A percentile compares a stretch with the other conserved stretches of the same genome.
Evolutionary conservation across 2,329 filamentous ascomycete species (phyloP).

Genomic region (Penicillium sp.): DNA sequence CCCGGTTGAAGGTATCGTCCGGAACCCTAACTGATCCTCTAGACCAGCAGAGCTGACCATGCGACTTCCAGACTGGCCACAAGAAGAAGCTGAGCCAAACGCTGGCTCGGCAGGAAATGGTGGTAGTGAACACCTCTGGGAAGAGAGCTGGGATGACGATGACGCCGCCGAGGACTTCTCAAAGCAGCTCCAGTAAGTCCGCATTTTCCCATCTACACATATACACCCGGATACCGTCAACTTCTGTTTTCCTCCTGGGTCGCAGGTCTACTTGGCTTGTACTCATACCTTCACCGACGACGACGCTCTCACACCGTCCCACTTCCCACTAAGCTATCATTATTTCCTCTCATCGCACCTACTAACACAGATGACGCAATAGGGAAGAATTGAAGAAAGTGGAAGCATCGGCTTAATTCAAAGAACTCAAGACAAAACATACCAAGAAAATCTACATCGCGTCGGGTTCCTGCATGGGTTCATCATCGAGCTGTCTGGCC

Average conservation of each 20-base stretch:
- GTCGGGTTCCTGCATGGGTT: conserved; percentile 4
- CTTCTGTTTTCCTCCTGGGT: no score
- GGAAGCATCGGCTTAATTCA: conserved; percentile 63
- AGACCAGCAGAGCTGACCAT: conserved; percentile 5
- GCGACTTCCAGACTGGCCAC: conserved; percentile 71
- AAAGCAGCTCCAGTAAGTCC: conserved; percentile 78
- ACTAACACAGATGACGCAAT: conserved; percentile 7
- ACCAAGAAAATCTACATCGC: not conserved
- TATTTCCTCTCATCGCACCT: not conserved
- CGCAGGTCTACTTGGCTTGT: not conserved
- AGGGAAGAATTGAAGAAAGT: conserved; percentile 87
- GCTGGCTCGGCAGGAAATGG: conserved; percentile 45
- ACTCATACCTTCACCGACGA: not conserved
- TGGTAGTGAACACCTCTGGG: conserved; percentile 82
- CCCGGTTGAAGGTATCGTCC: conserved; percentile 73
- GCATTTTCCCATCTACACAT: not conserved
- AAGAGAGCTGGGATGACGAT: conserved; percentile 99
- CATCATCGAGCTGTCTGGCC: conserved; percentile 10
- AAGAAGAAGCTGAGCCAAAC: conserved; percentile 78
- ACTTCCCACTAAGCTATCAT: not conserved
- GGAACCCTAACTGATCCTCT: not conserved
- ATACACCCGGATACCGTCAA: not conserved
- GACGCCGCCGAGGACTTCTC: conserved; percentile 97
- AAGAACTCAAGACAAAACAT: conserved; percentile 13
- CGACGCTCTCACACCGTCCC: not conserved